These are phyloP conservation scores for Pseudogymnoascus sp. DNA, from an alignment of 2,329 filamentous ascomycete species.

Conservation along the genomic window DNA sequence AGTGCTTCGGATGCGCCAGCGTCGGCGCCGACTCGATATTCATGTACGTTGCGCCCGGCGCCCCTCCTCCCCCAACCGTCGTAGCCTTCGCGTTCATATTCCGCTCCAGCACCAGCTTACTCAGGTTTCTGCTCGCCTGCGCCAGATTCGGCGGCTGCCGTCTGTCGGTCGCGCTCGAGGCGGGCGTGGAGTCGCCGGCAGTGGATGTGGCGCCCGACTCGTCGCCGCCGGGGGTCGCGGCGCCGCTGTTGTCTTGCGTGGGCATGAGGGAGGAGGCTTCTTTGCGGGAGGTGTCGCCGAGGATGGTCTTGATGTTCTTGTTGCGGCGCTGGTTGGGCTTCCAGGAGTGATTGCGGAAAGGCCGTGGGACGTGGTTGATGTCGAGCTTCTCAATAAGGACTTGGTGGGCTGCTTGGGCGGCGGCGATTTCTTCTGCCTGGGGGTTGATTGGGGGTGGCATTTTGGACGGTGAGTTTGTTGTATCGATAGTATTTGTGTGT, in stretches of 20 bases:
- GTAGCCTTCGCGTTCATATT: conserved; percentile 44
- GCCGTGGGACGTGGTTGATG: conserved; percentile 77
- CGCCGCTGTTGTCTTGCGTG: conserved; percentile 73
- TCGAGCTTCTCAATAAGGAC: conserved; percentile 85
- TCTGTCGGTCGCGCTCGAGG: conserved; percentile 31
- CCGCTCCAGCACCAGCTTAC: conserved; percentile 83
- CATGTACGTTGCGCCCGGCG: conserved; percentile 77
- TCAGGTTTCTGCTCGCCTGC: conserved; percentile 81
- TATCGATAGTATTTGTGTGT: background rate
- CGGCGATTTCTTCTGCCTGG: conserved; percentile 33
- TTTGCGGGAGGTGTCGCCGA: conserved; percentile 79
- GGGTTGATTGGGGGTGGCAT: conserved; percentile 6
- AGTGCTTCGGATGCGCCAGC: conserved; percentile 74
- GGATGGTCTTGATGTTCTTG: conserved; percentile 96
- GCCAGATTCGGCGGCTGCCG: conserved; percentile 60
- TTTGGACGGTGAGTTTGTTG: background rate
- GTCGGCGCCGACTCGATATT: conserved; percentile 95
- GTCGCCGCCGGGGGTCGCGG: conserved; percentile 62
- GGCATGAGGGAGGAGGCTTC: conserved; percentile 76
- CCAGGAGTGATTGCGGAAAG: conserved; percentile 86
- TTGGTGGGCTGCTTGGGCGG: conserved; percentile 67
- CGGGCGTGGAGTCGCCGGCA: conserved; percentile 39
- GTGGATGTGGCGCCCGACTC: conserved; percentile 46
- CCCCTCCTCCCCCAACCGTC: conserved; percentile 30
- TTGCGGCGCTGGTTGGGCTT: conserved; percentile 91